A percentile compares a stretch with the other conserved stretches of the same genome.
These are phyloP conservation scores for Colletotrichum sansevieriae DNA, from an alignment of 2,329 filamentous ascomycete genomes.

Conservation along the genomic window DNA sequence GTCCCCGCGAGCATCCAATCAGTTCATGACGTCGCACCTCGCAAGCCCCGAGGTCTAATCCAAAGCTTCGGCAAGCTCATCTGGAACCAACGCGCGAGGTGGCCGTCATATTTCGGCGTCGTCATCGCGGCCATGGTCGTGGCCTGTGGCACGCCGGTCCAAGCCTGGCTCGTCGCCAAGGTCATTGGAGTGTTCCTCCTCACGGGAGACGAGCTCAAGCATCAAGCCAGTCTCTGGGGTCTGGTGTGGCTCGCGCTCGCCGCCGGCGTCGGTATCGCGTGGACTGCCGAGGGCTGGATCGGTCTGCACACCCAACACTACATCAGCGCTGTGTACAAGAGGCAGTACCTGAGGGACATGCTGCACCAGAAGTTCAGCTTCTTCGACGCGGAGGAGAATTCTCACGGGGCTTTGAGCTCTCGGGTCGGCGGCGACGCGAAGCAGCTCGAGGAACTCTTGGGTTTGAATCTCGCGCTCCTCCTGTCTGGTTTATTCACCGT, in stretches of 20 bases:
- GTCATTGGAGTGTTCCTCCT: slow-evolving; percentile 46
- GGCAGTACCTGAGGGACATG: slow-evolving; percentile 48
- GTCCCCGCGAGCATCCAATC: not conserved
- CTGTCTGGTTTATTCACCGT: slow-evolving; percentile 49
- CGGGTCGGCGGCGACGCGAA: slow-evolving; percentile 49
- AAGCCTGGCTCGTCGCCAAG: slow-evolving; percentile 49
- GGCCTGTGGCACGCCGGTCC: slow-evolving; percentile 46
- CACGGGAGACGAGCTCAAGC: slow-evolving; percentile 35
- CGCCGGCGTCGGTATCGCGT: slow-evolving; percentile 47
- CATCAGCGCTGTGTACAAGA: slow-evolving; percentile 41
- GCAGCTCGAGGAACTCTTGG: slow-evolving; percentile 50
- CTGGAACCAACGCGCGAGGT: slow-evolving; percentile 43
- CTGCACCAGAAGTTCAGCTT: slow-evolving; percentile 47
- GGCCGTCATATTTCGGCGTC: slow-evolving; percentile 45
- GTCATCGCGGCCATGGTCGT: slow-evolving; percentile 46
- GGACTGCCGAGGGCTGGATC: slow-evolving; percentile 46
- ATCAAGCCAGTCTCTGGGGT: slow-evolving; percentile 46
- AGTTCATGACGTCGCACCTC: not conserved
- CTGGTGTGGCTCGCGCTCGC: slow-evolving; percentile 51
- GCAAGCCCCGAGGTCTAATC: slow-evolving; percentile 28
- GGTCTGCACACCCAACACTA: slow-evolving; percentile 31
- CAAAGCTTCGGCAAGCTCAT: slow-evolving; percentile 43
- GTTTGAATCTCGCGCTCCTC: slow-evolving; percentile 48
- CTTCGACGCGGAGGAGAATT: slow-evolving; percentile 49
- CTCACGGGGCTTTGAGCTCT: slow-evolving; percentile 47